These are phyloP conservation scores for Rhizophagus sp. DNA, from an alignment of 192 early-diverging fungal species.

Conservation along the genomic window DNA sequence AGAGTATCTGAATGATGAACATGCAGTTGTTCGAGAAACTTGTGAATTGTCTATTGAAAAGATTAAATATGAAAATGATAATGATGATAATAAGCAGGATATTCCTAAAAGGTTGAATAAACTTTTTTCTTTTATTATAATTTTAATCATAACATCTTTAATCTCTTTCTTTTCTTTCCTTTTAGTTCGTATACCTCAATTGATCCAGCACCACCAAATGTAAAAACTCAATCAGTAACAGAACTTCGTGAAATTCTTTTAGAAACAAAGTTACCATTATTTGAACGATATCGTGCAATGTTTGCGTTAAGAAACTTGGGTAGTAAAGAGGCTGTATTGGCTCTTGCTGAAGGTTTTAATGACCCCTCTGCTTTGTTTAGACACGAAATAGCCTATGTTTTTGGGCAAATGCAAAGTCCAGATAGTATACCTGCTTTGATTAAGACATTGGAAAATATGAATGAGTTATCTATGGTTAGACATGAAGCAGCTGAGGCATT, in stretches of 20 bases:
- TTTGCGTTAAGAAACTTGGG: conserved; percentile 91
- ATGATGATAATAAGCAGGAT: conserved; percentile 50
- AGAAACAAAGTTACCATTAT: conserved; percentile 72
- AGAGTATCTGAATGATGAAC: conserved; percentile 71
- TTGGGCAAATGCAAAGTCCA: conserved; percentile 96
- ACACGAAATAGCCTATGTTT: conserved; percentile 95
- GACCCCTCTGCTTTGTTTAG: conserved; percentile 80
- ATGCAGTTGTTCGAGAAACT: conserved; percentile 79
- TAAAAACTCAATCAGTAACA: conserved; percentile 57
- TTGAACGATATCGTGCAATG: conserved; percentile 93
- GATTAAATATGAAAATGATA: conserved; percentile 75
- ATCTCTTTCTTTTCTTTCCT: background rate
- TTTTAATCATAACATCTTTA: background rate
- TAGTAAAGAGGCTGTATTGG: conserved; percentile 76
- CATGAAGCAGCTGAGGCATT: conserved; percentile 98
- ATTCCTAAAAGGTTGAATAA: conserved; percentile 38
- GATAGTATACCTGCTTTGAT: conserved; percentile 84
- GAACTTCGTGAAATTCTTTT: conserved; percentile 69
- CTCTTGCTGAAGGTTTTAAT: conserved; percentile 74
- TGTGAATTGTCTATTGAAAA: conserved; percentile 87
- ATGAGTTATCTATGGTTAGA: conserved; percentile 90
- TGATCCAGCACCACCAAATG: conserved; percentile 88
- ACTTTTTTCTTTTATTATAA: background rate
- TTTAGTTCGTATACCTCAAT: conserved; percentile 71
- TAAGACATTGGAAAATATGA: conserved; percentile 69